Percentiles rank a stretch among this genome's conserved stretches.
Conservation (phyloP, 2,329 filamentous ascomycete genomes). For the Xylariaceae sp. region DNA sequence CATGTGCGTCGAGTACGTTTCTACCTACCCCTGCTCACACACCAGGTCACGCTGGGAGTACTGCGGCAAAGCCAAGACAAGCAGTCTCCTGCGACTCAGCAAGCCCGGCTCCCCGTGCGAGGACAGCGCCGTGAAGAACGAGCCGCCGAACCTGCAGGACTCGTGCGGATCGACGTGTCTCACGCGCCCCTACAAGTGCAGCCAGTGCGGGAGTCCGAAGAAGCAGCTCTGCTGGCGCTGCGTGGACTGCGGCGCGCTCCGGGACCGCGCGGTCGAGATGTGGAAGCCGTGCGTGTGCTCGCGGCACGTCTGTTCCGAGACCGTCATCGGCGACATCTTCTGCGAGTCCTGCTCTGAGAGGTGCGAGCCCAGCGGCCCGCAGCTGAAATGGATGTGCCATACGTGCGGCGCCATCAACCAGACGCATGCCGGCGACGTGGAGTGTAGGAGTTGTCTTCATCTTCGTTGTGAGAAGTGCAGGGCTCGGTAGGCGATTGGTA, state of each 20-base stretch:
- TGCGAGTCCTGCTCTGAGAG: constrained; percentile 11
- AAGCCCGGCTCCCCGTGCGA: constrained; percentile 12
- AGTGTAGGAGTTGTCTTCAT: constrained; percentile 17
- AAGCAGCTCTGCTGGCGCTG: constrained; percentile 26
- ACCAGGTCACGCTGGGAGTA: constrained; percentile 11
- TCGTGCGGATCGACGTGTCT: constrained; percentile 22
- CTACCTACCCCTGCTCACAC: constrained; percentile 27
- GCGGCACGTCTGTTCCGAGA: constrained; percentile 7
- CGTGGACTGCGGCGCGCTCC: constrained; percentile 14
- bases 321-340: constrained; percentile 9
- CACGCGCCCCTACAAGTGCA: constrained; percentile 21
- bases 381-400: constrained; percentile 17
- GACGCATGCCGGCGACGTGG: constrained; percentile 9
- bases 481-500: background rate
- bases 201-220: constrained; percentile 11
- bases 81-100: constrained; percentile 7
- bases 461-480: constrained; percentile 15
- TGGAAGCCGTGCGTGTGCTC: constrained; percentile 19
- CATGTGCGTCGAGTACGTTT: constrained; percentile 14
- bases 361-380: background rate
- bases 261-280: constrained; percentile 5
- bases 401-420: background rate
- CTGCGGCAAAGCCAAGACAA: constrained; percentile 20
- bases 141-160: constrained; percentile 18
- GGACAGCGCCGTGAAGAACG: background rate